These are phyloP conservation scores for Cercophora sp. DNA, from an alignment of 495 filamentous ascomycete genomes.

Conservation along the genomic window DNA sequence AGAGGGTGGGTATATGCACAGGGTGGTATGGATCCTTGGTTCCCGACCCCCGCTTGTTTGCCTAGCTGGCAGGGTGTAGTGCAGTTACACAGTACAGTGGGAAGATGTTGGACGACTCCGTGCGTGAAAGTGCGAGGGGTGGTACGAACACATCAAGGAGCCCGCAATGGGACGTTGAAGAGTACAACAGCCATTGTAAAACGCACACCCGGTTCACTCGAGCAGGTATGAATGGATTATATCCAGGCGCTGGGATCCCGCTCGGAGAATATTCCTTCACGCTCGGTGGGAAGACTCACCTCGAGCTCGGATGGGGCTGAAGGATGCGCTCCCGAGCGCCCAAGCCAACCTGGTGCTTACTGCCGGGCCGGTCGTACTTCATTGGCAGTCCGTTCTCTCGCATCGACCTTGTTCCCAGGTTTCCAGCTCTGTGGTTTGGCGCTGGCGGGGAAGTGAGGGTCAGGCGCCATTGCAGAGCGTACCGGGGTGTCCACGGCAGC, in stretches of 20 bases:
- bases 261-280: neutral
- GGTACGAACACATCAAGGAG: neutral
- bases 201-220: no score
- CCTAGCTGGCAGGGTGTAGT: neutral
- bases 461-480: neutral
- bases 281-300: neutral
- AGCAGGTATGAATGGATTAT: no score
- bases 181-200: no score
- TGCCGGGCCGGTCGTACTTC: neutral
- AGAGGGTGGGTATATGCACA: neutral
- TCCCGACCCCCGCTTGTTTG: constrained; percentile 10
- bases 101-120: neutral
- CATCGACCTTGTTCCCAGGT: no score
- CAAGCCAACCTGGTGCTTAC: neutral
- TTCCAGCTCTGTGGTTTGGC: neutral
- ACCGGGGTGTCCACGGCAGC: no score
- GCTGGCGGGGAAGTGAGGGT: no score
- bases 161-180: neutral
- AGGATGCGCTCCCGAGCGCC: neutral
- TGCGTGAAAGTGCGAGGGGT: neutral
- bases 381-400: no score
- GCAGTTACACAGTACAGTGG: constrained; percentile 7
- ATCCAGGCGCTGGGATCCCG: no score
- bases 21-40: neutral
- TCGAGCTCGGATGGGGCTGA: neutral